phyloP scores from a whole-genome alignment of 2,329 filamentous ascomycete species.

The Emmonsiellopsis sp. region DNA sequence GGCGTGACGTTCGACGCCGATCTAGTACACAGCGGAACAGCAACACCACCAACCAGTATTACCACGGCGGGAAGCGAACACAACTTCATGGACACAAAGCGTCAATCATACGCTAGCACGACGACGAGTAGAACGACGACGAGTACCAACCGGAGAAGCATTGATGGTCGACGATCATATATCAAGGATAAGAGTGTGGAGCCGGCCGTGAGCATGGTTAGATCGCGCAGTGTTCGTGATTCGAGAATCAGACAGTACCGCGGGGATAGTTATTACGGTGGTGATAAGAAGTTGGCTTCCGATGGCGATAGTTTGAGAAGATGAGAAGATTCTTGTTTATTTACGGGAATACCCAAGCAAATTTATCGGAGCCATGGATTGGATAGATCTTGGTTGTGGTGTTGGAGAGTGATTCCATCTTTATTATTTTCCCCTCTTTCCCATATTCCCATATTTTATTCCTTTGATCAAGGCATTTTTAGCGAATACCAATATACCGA shows the following conservation, averaged over 20 bases:
- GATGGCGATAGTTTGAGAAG: not conserved
- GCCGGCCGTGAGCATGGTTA: not conserved
- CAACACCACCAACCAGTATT: not conserved
- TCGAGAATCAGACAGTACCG: not conserved
- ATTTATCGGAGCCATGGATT: not conserved
- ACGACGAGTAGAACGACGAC: not conserved
- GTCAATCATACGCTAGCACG: not conserved
- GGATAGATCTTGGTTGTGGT: not conserved
- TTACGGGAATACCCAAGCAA: not conserved
- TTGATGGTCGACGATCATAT: not conserved
- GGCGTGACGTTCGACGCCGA: constrained; percentile 24
- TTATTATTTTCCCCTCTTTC: not conserved
- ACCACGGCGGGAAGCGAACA: not conserved
- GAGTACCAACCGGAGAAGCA: not conserved
- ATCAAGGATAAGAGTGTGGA: not conserved
- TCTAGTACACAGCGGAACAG: not conserved
- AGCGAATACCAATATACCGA: no score
- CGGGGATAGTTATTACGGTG: not conserved
- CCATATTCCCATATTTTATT: no score
- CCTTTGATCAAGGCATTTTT: no score
- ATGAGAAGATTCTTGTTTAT: not conserved
- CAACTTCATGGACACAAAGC: not conserved
- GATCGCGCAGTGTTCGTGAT: not conserved
- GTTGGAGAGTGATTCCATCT: not conserved
- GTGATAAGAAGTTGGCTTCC: not conserved